Evolutionary conservation across 768 basidiomycete species (phyloP).

Genomic region (Amanita phalloides): DNA sequence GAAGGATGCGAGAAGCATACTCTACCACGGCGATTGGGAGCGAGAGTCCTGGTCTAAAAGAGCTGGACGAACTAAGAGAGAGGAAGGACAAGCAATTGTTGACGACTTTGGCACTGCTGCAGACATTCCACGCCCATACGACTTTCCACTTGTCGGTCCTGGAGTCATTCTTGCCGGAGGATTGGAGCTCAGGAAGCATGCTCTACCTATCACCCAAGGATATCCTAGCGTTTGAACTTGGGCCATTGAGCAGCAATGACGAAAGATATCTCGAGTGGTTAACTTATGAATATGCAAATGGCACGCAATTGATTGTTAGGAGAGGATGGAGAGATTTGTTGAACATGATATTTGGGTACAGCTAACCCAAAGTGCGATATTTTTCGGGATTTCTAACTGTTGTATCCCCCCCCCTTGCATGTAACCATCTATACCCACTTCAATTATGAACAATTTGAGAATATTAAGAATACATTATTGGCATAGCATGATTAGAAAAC

Average conservation of each 20-base stretch:
- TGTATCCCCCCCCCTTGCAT: not conserved
- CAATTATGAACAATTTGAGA: not conserved
- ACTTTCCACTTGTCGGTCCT: slow-evolving; percentile 45
- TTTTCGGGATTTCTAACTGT: not conserved
- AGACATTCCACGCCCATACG: slow-evolving; percentile 59
- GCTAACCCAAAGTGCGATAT: slow-evolving; percentile 6
- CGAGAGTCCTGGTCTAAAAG: slow-evolving; percentile 9
- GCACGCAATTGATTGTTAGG: slow-evolving; percentile 28
- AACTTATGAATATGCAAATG: slow-evolving; percentile 49
- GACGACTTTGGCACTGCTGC: slow-evolving; percentile 48
- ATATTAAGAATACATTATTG: not conserved
- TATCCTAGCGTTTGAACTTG: slow-evolving; percentile 58
- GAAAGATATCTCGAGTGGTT: slow-evolving; percentile 75
- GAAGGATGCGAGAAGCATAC: slow-evolving; percentile 23
- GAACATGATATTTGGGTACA: slow-evolving; percentile 35
- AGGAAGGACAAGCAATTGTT: slow-evolving; percentile 24
- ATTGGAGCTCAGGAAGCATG: slow-evolving; percentile 14
- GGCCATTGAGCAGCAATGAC: slow-evolving; percentile 62
- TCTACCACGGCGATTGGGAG: slow-evolving; percentile 13
- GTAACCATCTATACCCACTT: not conserved
- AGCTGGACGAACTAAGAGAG: slow-evolving; percentile 14
- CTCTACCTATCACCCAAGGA: slow-evolving; percentile 49
- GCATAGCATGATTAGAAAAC: not conserved
- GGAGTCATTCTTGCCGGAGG: slow-evolving; percentile 20
- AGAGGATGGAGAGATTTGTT: slow-evolving; percentile 42